A percentile compares a stretch with the other conserved stretches of the same genome.
Conservation (phyloP, 2,329 filamentous ascomycete species). For the Ophiocordyceps robertsii region DNA sequence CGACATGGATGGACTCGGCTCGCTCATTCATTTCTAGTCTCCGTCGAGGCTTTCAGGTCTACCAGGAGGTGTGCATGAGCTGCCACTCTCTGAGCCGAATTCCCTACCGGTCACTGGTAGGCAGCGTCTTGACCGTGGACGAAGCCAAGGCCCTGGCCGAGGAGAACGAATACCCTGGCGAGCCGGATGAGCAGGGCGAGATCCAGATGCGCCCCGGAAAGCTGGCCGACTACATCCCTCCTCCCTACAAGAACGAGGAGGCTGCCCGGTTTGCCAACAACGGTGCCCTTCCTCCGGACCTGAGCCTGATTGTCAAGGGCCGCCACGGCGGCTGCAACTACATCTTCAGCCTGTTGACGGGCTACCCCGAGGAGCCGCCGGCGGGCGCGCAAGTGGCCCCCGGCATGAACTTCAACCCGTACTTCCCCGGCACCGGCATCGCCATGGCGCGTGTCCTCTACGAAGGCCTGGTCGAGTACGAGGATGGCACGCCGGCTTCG, state of each 20-base stretch:
- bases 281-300: conserved; percentile 92
- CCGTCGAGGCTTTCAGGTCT: conserved; percentile 98
- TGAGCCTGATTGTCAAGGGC: conserved; percentile 94
- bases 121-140: conserved; percentile 84
- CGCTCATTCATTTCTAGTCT: conserved; percentile 43
- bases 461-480: conserved; percentile 95
- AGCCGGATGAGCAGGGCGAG: conserved; percentile 95
- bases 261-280: conserved; percentile 96
- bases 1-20: not conserved
- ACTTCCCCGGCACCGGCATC: conserved; percentile 98
- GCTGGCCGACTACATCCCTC: conserved; percentile 90
- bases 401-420: conserved; percentile 99
- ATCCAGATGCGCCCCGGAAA: conserved; percentile 98
- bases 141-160: conserved; percentile 96
- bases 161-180: conserved; percentile 95
- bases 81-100: conserved; percentile 95
- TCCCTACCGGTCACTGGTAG: conserved; percentile 85
- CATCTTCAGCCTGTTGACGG: conserved; percentile 92
- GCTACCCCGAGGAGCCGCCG: conserved; percentile 92
- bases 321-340: conserved; percentile 97
- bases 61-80: conserved; percentile 93
- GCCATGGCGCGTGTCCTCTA: conserved; percentile 98
- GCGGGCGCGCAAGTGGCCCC: conserved; percentile 74
- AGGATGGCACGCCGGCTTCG: conserved; percentile 86
- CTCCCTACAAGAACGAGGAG: conserved; percentile 98